A percentile compares a stretch with the other conserved stretches of the same genome.
These are phyloP conservation scores for Salicornia ramosissima DNA, from an alignment of 148 eudicot species.

Conservation along the genomic window DNA sequence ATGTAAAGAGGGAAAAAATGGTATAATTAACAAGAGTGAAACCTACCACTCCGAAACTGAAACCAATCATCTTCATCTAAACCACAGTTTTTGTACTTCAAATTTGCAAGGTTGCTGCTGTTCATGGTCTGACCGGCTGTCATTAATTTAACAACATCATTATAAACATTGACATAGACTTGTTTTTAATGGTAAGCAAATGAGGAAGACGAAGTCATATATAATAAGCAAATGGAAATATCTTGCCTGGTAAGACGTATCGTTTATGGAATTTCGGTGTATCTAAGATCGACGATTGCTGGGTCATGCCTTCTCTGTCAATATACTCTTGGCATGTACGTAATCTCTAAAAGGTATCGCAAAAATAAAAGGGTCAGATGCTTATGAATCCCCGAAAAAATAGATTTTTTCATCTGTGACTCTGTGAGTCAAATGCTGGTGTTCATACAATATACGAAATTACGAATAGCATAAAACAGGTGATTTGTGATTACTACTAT, in stretches of 20 bases:
- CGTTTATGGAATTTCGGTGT: slow-evolving; percentile 80
- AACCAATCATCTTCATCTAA: slow-evolving; percentile 74
- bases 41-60: slow-evolving; percentile 62
- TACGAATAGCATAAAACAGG: neutral
- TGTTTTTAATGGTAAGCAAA: neutral
- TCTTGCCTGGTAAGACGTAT: slow-evolving; percentile 82
- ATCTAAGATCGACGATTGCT: slow-evolving; percentile 70
- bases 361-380: slow-evolving; percentile 10
- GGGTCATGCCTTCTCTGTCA: slow-evolving; percentile 69
- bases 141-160: slow-evolving; percentile 1
- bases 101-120: slow-evolving; percentile 33
- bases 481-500: neutral
- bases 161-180: slow-evolving; percentile 6
- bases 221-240: neutral
- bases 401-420: neutral
- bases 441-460: neutral
- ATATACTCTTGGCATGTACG: slow-evolving; percentile 70
- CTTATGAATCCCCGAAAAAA: neutral
- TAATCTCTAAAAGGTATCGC: slow-evolving; percentile 49
- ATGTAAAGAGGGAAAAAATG: neutral
- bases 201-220: neutral
- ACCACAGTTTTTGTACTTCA: slow-evolving; percentile 51
- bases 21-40: neutral
- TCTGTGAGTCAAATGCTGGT: neutral
- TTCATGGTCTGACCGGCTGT: slow-evolving; percentile 73